Base-by-base conservation (phyloP, 768 basidiomycete species). In the Pisolithus marmoratus region DNA sequence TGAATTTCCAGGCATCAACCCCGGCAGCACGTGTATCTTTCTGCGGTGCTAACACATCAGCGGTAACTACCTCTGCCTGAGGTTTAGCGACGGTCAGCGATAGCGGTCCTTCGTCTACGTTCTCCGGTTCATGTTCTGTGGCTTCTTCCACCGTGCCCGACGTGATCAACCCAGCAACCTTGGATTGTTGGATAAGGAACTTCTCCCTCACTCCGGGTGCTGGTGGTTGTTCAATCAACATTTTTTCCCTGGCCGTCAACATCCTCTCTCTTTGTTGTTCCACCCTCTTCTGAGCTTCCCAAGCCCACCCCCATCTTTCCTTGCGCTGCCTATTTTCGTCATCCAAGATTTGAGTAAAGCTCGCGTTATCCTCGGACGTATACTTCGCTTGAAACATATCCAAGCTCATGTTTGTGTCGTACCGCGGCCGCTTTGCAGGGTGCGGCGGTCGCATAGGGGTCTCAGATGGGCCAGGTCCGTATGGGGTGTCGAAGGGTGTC, bases 311-410 rank as follows among this genome's bases (percentile, higher is more conserved):
- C 76, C 85, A 92, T 65, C 74, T 83, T 64, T 90, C 88, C 64
- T 83, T 84, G 53, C 93, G 77, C 59, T 79, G 77, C 66, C 76
- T 72, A 64, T 99, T 98, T 74, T 97, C 95, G 50, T 87, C 83
- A 53, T 93, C 83, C 50, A 99, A 71, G 53, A 98, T 94, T 56
- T 90, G 78, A 8, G 93, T 91, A 66, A 99, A 98, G 54, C 94
- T 96, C 5, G 94, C 84, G 67, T 99, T 99, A 69, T 99, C 96
- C 64, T 97, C 94, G 0, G 94, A 96, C 2, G 96, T 98, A 66
- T 91, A 96, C 40, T 79, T 80, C 0, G 90, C 82, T 66, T 98
- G 96, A 66, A 97, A 99, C 15, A 73, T 72, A 65, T 97, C 93
- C 17, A 97, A 77, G 50, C 79, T 84, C 63, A 92, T 70, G 53